Evolutionary conservation across 2,329 filamentous ascomycete species (phyloP).

Genomic region (Sporothrix protearum): DNA sequence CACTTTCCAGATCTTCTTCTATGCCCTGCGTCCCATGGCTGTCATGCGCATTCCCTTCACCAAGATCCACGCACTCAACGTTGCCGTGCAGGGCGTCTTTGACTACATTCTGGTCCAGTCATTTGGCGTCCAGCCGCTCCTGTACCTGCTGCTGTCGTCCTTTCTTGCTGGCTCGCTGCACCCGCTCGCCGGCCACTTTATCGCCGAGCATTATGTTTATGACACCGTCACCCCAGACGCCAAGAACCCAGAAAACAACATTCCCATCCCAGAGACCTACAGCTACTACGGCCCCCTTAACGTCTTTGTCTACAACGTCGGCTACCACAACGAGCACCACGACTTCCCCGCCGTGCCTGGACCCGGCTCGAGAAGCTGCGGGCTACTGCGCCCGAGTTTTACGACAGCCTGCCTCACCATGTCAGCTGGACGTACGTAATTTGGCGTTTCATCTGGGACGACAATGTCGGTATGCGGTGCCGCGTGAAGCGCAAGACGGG

Average conservation of each 20-base stretch:
- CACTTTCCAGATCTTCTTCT: slow-evolving; percentile 99
- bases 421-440: slow-evolving; percentile 89
- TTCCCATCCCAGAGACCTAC: slow-evolving; percentile 86
- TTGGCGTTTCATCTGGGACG: slow-evolving; percentile 92
- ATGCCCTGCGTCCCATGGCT: slow-evolving; percentile 92
- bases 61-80: slow-evolving; percentile 76
- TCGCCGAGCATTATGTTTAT: slow-evolving; percentile 93
- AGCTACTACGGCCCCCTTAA: slow-evolving; percentile 95
- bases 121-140: slow-evolving; percentile 62
- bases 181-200: slow-evolving; percentile 95
- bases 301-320: slow-evolving; percentile 92
- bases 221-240: slow-evolving; percentile 56
- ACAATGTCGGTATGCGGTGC: slow-evolving; percentile 83
- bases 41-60: slow-evolving; percentile 88
- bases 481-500: slow-evolving; percentile 89
- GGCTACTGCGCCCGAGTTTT: slow-evolving; percentile 83
- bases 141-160: slow-evolving; percentile 82
- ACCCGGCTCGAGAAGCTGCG: slow-evolving; percentile 75
- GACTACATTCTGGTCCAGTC: slow-evolving; percentile 64
- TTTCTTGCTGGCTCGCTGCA: slow-evolving; percentile 94
- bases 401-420: slow-evolving; percentile 79
- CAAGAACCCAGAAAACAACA: slow-evolving; percentile 54
- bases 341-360: slow-evolving; percentile 97
- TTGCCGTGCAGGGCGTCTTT: slow-evolving; percentile 71
- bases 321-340: slow-evolving; percentile 97